Percentiles rank a stretch among this genome's conserved stretches.
These are phyloP conservation scores for Coemansia sp. DNA, from an alignment of 192 early-diverging fungal genomes.

Conservation along the genomic window DNA sequence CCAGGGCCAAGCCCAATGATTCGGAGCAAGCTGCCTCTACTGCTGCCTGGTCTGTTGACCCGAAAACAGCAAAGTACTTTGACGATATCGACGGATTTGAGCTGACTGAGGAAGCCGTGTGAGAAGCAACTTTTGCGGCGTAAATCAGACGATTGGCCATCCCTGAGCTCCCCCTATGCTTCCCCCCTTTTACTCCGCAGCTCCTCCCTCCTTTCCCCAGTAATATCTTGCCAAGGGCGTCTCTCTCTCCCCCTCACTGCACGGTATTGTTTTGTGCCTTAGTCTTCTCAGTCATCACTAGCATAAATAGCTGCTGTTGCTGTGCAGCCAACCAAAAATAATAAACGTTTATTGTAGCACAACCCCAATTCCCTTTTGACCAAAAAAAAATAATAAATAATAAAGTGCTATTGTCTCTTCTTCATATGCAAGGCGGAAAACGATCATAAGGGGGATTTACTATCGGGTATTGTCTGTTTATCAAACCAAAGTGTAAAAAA, in stretches of 20 bases:
- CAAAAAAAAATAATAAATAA: neutral
- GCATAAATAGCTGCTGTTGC: neutral
- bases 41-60: neutral
- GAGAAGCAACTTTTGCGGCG: neutral
- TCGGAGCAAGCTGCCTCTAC: neutral
- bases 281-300: too few relatives aligned
- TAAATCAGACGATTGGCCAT: neutral
- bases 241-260: neutral
- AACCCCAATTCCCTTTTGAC: neutral
- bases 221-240: neutral
- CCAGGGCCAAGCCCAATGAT: neutral
- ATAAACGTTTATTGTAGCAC: neutral
- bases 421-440: neutral
- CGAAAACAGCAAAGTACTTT: conserved; percentile 20
- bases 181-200: neutral
- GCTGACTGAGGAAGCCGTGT: conserved; percentile 29
- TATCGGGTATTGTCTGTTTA: neutral
- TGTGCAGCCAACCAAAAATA: neutral
- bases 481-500: neutral
- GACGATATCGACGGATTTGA: conserved; percentile 40
- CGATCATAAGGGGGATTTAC: neutral
- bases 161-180: neutral
- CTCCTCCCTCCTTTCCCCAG: neutral
- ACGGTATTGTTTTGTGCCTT: neutral
- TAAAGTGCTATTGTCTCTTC: neutral